Evolutionary conservation across 306 rosid species (phyloP).

Genomic region (Vachellia collinsii): DNA sequence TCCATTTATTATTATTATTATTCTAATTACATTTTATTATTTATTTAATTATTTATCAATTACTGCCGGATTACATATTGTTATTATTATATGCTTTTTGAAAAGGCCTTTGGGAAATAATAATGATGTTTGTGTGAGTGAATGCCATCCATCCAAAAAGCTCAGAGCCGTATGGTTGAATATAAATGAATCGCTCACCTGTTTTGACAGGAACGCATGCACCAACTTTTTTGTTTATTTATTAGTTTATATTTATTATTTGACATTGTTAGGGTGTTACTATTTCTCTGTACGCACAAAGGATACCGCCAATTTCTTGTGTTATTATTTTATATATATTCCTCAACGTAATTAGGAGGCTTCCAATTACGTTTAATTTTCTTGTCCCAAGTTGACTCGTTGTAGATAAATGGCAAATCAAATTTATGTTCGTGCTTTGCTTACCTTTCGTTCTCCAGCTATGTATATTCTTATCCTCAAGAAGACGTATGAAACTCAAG

Average conservation of each 20-base stretch:
- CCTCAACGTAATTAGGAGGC: slow-evolving; percentile 15
- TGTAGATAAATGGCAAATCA: not conserved
- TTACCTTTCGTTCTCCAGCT: not conserved
- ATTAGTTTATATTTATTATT: not conserved
- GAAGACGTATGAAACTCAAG: not conserved
- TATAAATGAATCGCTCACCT: slow-evolving; percentile 19
- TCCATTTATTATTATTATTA: not conserved
- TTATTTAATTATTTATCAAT: not conserved
- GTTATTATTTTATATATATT: not conserved
- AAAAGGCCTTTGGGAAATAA: not conserved
- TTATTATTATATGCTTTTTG: slow-evolving; percentile 9
- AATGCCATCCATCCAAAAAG: not conserved
- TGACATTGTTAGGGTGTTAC: not conserved
- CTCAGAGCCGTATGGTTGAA: slow-evolving; percentile 19
- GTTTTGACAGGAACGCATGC: slow-evolving; percentile 31
- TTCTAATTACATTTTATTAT: not conserved
- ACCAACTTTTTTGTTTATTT: slow-evolving; percentile 22
- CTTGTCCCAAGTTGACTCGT: slow-evolving; percentile 25
- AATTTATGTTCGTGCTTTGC: not conserved
- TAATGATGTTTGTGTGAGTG: slow-evolving; percentile 12
- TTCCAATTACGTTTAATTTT: slow-evolving; percentile 6
- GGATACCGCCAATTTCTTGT: not conserved
- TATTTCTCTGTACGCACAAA: not conserved
- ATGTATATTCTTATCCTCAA: not conserved
- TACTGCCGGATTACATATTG: not conserved